Conservation (phyloP, 305 asterid species). For the Plantago coronopus region DNA sequence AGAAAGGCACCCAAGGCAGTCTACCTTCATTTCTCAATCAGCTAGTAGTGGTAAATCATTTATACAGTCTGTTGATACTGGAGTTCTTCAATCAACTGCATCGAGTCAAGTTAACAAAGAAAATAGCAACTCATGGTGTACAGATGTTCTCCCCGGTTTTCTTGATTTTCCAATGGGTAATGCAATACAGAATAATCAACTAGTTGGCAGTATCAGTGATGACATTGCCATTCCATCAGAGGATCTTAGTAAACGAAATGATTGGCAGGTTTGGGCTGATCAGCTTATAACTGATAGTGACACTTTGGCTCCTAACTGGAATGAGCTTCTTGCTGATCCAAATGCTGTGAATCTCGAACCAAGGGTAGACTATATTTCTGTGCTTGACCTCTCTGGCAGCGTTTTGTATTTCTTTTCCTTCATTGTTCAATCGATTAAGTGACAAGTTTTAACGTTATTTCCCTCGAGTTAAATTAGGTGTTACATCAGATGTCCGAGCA, state of each 20-base stretch:
- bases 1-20: slow-evolving; percentile 50
- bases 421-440: slow-evolving; percentile 4
- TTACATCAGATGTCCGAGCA: slow-evolving; percentile 41
- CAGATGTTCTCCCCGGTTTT: slow-evolving; percentile 62
- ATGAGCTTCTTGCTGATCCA: slow-evolving; percentile 56
- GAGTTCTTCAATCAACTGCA: slow-evolving; percentile 57
- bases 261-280: slow-evolving; percentile 92
- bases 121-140: slow-evolving; percentile 58
- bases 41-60: slow-evolving; percentile 47
- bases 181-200: slow-evolving; percentile 43
- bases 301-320: slow-evolving; percentile 63
- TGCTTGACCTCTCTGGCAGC: slow-evolving; percentile 21
- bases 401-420: slow-evolving; percentile 10
- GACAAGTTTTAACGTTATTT: slow-evolving; percentile 6
- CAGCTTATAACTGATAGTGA: slow-evolving; percentile 69
- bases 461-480: slow-evolving; percentile 25
- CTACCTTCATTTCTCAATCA: slow-evolving; percentile 68
- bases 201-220: slow-evolving; percentile 35
- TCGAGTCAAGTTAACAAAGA: slow-evolving; percentile 48
- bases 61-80: slow-evolving; percentile 40
- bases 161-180: slow-evolving; percentile 49
- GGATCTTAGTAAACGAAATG: slow-evolving; percentile 49
- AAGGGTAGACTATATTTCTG: slow-evolving; percentile 40
- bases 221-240: slow-evolving; percentile 40
- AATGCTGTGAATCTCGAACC: slow-evolving; percentile 42